phyloP scores from a whole-genome alignment of 495 filamentous ascomycete species.

The Aspergillus incahuasiensis region DNA sequence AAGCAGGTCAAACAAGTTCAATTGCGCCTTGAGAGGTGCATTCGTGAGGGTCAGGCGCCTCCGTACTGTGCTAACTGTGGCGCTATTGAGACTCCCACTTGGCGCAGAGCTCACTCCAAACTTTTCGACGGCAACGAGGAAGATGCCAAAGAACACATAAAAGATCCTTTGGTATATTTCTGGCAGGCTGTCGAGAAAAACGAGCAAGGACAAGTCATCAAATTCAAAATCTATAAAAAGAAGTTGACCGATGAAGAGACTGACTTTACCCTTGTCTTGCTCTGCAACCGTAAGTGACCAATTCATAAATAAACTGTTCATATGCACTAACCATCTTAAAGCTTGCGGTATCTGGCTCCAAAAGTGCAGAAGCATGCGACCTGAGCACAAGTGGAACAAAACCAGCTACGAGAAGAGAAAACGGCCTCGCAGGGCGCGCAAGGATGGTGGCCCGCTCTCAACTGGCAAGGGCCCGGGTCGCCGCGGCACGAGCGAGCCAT shows the following conservation, averaged over 20 bases:
- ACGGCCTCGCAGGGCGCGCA: constrained; percentile 33
- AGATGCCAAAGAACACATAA: constrained; percentile 61
- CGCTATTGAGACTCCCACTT: constrained; percentile 89
- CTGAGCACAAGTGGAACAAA: constrained; percentile 76
- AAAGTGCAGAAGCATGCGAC: constrained; percentile 80
- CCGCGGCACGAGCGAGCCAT: constrained; percentile 30
- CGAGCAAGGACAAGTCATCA: constrained; percentile 50
- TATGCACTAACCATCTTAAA: constrained; percentile 28
- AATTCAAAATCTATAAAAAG: constrained; percentile 74
- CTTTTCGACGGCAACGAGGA: constrained; percentile 56
- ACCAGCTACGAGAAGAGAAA: constrained; percentile 32
- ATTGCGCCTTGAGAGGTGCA: constrained; percentile 55
- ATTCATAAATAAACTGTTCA: background rate
- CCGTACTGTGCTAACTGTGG: constrained; percentile 89
- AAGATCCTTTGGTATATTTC: constrained; percentile 56
- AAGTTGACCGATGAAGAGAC: constrained; percentile 59
- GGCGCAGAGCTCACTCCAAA: constrained; percentile 83
- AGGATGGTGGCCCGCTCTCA: constrained; percentile 29
- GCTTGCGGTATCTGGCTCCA: constrained; percentile 91
- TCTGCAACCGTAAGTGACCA: constrained; percentile 78
- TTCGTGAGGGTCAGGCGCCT: constrained; percentile 70
- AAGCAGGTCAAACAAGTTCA: constrained; percentile 42
- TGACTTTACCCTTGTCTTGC: constrained; percentile 61
- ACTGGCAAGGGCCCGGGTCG: constrained; percentile 24
- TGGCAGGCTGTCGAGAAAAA: constrained; percentile 62